These are phyloP conservation scores for Dipteronia sinensis DNA, from an alignment of 345 rosid species.

Conservation along the genomic window DNA sequence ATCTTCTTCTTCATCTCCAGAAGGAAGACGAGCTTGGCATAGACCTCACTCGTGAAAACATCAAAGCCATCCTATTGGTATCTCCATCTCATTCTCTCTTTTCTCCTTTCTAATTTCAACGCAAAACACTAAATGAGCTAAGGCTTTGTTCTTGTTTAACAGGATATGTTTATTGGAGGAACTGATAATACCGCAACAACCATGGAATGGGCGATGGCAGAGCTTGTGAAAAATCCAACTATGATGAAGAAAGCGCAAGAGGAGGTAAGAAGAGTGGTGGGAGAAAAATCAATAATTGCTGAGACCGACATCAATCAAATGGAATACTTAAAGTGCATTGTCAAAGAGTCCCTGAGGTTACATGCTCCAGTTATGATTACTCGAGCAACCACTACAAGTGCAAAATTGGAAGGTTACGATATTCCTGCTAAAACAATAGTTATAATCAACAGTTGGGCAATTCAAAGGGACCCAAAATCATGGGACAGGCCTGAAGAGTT, in stretches of 20 bases:
- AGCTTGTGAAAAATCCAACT: constrained; percentile 14
- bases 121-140: not conserved
- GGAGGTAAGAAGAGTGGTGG: constrained; percentile 15
- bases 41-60: constrained; percentile 3
- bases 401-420: constrained; percentile 12
- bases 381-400: not conserved
- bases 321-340: constrained; percentile 16
- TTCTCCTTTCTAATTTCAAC: not conserved
- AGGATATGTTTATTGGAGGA: constrained; percentile 23
- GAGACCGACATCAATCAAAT: constrained; percentile 7
- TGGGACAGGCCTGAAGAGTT: constrained; percentile 26
- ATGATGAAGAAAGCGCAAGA: constrained; percentile 10
- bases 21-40: constrained; percentile 7
- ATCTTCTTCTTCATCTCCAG: constrained; percentile 23
- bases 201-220: constrained; percentile 19
- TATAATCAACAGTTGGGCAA: constrained; percentile 19
- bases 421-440: constrained; percentile 10
- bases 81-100: not conserved
- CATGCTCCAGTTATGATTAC: constrained; percentile 11
- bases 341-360: constrained; percentile 19
- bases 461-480: constrained; percentile 21
- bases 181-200: constrained; percentile 15
- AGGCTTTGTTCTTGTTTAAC: not conserved
- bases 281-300: constrained; percentile 4
- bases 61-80: constrained; percentile 25